Conservation (phyloP, 192 early-diverging fungal genomes). For the Umbelopsis sp. region DNA sequence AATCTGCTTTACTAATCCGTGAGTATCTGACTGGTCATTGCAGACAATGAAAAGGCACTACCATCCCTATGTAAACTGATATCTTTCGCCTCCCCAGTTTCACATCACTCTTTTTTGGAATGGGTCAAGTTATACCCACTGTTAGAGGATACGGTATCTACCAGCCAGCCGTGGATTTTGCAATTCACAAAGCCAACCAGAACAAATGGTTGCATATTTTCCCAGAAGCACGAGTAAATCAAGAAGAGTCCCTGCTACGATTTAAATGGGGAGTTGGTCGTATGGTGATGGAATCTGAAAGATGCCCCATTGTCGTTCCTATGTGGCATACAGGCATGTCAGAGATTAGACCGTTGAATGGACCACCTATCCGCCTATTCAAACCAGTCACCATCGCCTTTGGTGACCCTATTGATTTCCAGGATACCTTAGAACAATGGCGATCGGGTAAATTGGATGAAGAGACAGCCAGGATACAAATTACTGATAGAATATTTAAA, state of each 20-base stretch:
- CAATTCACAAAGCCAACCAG: slow-evolving; percentile 64
- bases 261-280: slow-evolving; percentile 91
- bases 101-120: slow-evolving; percentile 65
- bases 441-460: slow-evolving; percentile 51
- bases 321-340: slow-evolving; percentile 69
- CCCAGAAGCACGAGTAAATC: slow-evolving; percentile 79
- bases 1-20: slow-evolving; percentile 78
- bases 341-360: slow-evolving; percentile 58
- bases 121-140: slow-evolving; percentile 82
- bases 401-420: slow-evolving; percentile 77
- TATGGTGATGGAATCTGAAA: slow-evolving; percentile 77
- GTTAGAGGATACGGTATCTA: slow-evolving; percentile 84
- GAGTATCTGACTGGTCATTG: slow-evolving; percentile 17
- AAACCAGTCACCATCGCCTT: slow-evolving; percentile 63
- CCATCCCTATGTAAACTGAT: no score
- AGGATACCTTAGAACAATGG: slow-evolving; percentile 57
- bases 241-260: slow-evolving; percentile 50
- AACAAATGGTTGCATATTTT: slow-evolving; percentile 90
- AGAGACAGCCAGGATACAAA: slow-evolving; percentile 48
- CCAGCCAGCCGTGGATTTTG: slow-evolving; percentile 83
- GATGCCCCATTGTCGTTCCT: slow-evolving; percentile 67
- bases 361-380: slow-evolving; percentile 53
- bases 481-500: slow-evolving; percentile 55
- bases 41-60: background rate
- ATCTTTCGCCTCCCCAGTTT: slow-evolving; percentile 30